Percentiles rank a stretch among this genome's conserved stretches.
Evolutionary conservation across 306 rosid species (phyloP).

Genomic region (Lablab purpureus): DNA sequence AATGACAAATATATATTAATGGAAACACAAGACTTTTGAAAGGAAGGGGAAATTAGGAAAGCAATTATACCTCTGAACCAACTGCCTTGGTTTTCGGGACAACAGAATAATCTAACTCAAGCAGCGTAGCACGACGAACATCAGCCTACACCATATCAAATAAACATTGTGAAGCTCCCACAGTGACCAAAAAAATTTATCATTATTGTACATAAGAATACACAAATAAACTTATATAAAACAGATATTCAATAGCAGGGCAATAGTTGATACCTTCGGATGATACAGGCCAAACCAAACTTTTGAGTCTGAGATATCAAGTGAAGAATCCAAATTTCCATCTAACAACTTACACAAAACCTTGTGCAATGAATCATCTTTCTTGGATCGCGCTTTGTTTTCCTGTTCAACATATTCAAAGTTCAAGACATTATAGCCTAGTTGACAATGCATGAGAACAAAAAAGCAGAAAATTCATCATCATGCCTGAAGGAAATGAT

Average conservation of each 20-base stretch:
- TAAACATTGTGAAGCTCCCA: conserved; percentile 22
- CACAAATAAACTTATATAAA: conserved; percentile 29
- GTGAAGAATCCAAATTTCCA: conserved; percentile 62
- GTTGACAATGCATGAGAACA: conserved; percentile 6
- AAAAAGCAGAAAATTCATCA: conserved; percentile 22
- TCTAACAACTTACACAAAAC: conserved; percentile 71
- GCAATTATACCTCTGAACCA: conserved; percentile 65
- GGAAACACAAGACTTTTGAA: not conserved
- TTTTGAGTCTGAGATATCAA: conserved; percentile 65
- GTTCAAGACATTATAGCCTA: conserved; percentile 37
- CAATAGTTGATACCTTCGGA: conserved; percentile 67
- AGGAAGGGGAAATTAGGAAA: not conserved
- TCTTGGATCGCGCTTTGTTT: conserved; percentile 58
- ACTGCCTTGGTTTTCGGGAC: conserved; percentile 54
- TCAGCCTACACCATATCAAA: conserved; percentile 69
- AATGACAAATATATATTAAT: conserved; percentile 11
- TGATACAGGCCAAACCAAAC: conserved; percentile 86
- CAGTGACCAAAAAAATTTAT: conserved; percentile 9
- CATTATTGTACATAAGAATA: conserved; percentile 37
- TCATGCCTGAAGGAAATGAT: conserved; percentile 75
- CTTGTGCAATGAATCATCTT: conserved; percentile 61
- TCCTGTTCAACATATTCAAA: conserved; percentile 58
- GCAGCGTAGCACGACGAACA: conserved; percentile 71
- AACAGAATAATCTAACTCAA: conserved; percentile 60
- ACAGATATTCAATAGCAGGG: conserved; percentile 15